Conservation (phyloP, 441 rosid genomes). For the Populus hybrid region DNA sequence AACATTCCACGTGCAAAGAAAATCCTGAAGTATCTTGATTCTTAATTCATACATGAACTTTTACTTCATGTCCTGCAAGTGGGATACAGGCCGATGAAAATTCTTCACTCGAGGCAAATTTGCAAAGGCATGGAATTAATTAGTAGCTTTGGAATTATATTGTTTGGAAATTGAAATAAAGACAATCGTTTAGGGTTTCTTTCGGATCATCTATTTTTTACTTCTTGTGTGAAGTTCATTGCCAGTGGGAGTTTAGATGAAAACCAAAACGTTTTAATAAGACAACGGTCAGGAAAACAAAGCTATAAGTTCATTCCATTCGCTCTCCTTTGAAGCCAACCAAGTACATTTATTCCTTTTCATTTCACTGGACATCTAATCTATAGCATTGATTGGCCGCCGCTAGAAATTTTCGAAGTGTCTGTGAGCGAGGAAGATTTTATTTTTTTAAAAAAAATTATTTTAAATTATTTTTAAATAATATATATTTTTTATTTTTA, state of each 20-base stretch:
- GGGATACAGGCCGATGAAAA: background rate
- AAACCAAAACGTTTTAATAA: no score
- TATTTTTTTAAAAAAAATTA: no score
- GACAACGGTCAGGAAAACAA: no score
- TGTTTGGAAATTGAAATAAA: background rate
- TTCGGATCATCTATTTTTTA: no score
- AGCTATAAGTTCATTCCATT: background rate
- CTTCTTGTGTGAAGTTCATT: background rate
- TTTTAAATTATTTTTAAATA: no score
- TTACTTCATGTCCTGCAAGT: background rate
- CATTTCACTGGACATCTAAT: background rate
- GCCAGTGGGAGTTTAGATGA: no score
- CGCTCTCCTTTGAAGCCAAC: background rate
- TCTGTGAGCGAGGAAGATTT: no score
- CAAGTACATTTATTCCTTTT: background rate
- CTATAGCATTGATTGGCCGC: background rate
- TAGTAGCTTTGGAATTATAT: background rate
- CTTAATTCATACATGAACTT: background rate
- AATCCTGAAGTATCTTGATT: background rate
- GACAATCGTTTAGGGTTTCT: no score
- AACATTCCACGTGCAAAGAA: constrained; percentile 27
- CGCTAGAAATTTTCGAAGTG: no score
- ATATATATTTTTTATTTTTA: no score
- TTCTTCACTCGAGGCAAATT: no score
- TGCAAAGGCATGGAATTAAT: no score